Conservation (phyloP, 345 rosid species). For the Durio zibethinus region DNA sequence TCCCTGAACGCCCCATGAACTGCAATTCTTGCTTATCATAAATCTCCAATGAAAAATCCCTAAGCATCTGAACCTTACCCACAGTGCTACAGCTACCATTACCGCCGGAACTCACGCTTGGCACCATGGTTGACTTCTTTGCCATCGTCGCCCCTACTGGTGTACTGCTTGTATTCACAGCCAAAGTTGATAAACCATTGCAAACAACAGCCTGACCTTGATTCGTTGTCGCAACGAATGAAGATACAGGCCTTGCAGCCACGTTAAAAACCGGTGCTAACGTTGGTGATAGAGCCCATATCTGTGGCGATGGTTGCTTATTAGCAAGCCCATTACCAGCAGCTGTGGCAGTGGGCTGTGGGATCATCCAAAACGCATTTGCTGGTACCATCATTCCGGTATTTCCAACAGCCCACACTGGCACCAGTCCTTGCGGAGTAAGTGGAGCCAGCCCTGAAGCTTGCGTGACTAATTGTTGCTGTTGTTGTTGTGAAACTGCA, state of each 20-base stretch:
- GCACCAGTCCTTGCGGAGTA: constrained; percentile 41
- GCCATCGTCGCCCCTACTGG: constrained; percentile 14
- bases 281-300: constrained; percentile 51
- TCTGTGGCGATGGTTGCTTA: constrained; percentile 28
- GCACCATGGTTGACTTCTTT: constrained; percentile 44
- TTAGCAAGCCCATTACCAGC: not conserved
- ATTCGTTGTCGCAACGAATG: constrained; percentile 28
- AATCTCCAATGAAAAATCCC: constrained; percentile 63
- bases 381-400: constrained; percentile 18
- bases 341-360: constrained; percentile 18
- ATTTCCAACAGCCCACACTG: constrained; percentile 51
- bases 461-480: constrained; percentile 11
- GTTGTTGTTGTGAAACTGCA: constrained; percentile 17
- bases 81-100: not conserved
- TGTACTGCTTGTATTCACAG: constrained; percentile 1
- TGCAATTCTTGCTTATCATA: constrained; percentile 64
- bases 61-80: constrained; percentile 32
- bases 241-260: constrained; percentile 38
- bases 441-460: constrained; percentile 61
- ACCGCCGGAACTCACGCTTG: constrained; percentile 34
- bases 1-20: constrained; percentile 40
- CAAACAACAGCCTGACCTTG: constrained; percentile 16
- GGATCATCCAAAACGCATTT: constrained; percentile 32
- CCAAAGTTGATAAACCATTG: constrained; percentile 16
- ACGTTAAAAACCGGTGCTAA: constrained; percentile 40